Evolutionary conservation across 2,329 filamentous ascomycete species (phyloP), one percentile per base, ranked within the genome.

Genomic region (Fusarium begoniae): DNA sequence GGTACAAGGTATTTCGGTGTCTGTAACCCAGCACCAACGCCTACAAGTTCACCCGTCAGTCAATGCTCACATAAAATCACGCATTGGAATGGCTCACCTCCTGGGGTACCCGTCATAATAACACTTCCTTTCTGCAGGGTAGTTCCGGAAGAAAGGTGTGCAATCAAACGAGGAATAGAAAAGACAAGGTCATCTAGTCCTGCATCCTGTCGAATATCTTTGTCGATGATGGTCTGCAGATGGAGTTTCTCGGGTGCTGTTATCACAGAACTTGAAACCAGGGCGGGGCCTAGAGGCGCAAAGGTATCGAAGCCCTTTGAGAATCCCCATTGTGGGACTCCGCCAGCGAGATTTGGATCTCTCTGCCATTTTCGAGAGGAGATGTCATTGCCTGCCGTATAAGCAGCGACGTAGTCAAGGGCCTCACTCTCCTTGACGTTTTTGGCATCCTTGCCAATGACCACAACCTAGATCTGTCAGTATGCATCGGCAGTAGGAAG

Each of bases 301-400:
- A 83, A 90, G 0, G 84, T 87, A 70, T 90, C 88, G 61, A 90
- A 90, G 0, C 87, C 86, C 72, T 90, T 90, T 22, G 83, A 85
- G 70, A 89, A 90, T 1, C 85, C 84, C 86, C 87, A 90, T 75
- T 90, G 89, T 0, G 87, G 88, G 0, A 90, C 85, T 1, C 80
- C 82, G 0, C 88, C 87, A 0, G 88, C 87, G 5, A 84, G 80
- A 0, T 78, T 78, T 0, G 86, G 84, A 26, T 89, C 85, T 8
- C 86, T 80, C 70, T 90, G 89, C 40, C 85, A 80, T 69, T 88
- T 87, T 1, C 89, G 84, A 0, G 84, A 83, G 0, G 86, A 87
- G 2, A 91, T 82, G 71, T 90, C 89, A 71, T 91, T 90, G 37
- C 87, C 87, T 37, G 80, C 81, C 1, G 86, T 85, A 75, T 89